These are phyloP conservation scores for Rhodomyrtus psidioides DNA, from an alignment of 441 rosid species.

Conservation along the genomic window DNA sequence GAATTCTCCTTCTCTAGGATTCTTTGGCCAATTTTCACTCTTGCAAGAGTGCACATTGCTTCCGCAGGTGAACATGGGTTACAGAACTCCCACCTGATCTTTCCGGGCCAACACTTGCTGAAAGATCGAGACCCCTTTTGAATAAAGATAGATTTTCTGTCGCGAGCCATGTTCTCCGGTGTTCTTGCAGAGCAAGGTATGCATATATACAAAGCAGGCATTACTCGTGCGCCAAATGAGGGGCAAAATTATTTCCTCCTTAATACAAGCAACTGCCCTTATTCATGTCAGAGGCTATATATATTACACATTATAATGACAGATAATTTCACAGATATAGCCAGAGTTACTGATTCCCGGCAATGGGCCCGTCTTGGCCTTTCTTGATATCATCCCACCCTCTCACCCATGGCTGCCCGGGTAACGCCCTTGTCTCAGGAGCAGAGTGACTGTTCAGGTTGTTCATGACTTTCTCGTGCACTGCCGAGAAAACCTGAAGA, in stretches of 20 bases:
- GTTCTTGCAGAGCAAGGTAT: background rate
- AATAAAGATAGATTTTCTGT: background rate
- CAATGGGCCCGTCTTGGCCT: conserved; percentile 28
- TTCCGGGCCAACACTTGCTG: too few species aligned
- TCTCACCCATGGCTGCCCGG: conserved; percentile 68
- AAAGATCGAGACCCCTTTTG: background rate
- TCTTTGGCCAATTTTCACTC: background rate
- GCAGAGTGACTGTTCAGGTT: conserved; percentile 47
- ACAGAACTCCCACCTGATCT: too few species aligned
- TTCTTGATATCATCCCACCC: conserved; percentile 81
- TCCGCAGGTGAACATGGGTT: background rate
- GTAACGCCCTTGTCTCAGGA: conserved; percentile 44
- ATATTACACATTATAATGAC: background rate
- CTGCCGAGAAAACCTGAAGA: conserved; percentile 59
- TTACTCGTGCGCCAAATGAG: background rate
- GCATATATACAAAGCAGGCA: background rate
- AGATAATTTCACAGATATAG: background rate
- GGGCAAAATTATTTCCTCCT: background rate
- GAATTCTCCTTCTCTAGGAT: background rate
- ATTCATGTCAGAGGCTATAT: background rate
- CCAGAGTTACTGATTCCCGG: conserved; percentile 49
- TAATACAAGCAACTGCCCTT: background rate
- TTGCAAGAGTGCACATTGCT: background rate
- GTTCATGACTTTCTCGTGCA: conserved; percentile 55
- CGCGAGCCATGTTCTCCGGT: background rate